phyloP scores from a whole-genome alignment of 129 eudicot genomes.

The Ambrosia artemisiifolia region DNA sequence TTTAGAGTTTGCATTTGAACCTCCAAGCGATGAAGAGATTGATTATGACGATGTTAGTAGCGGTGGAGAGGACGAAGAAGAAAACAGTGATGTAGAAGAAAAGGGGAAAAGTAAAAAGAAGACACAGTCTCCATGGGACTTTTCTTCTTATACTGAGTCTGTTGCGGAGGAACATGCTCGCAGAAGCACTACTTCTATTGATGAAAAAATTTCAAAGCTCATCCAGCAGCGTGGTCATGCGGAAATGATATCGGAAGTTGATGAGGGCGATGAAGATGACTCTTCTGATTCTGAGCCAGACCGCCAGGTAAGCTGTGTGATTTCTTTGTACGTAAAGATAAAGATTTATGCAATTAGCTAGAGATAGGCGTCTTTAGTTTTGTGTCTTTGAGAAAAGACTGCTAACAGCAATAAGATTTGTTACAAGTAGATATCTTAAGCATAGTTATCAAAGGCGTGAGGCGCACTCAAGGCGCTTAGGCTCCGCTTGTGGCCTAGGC shows the following conservation, averaged over 20 bases:
- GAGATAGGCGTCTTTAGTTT: neutral
- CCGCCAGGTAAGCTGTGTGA: conserved; percentile 44
- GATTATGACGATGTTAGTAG: conserved; percentile 33
- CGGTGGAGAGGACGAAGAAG: conserved; percentile 27
- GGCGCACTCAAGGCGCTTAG: no score
- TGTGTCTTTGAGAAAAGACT: neutral
- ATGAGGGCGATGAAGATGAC: conserved; percentile 30
- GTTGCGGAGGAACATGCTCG: conserved; percentile 85
- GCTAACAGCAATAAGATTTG: neutral
- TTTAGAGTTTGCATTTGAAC: conserved; percentile 57
- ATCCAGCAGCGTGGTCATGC: conserved; percentile 29
- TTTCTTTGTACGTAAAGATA: neutral
- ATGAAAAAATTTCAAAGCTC: conserved; percentile 60
- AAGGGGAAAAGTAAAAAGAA: conserved; percentile 32
- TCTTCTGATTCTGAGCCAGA: conserved; percentile 55
- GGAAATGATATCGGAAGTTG: conserved; percentile 14
- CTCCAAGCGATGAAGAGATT: conserved; percentile 85
- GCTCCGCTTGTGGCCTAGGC: no score
- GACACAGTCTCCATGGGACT: conserved; percentile 88
- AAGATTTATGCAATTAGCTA: neutral
- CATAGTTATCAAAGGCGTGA: no score
- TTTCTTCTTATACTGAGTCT: conserved; percentile 72
- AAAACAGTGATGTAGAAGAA: conserved; percentile 29
- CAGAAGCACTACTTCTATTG: conserved; percentile 83
- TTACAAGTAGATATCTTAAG: neutral